Base-by-base conservation (phyloP, 2,329 filamentous ascomycete species). In the Albifimbria verrucaria region DNA sequence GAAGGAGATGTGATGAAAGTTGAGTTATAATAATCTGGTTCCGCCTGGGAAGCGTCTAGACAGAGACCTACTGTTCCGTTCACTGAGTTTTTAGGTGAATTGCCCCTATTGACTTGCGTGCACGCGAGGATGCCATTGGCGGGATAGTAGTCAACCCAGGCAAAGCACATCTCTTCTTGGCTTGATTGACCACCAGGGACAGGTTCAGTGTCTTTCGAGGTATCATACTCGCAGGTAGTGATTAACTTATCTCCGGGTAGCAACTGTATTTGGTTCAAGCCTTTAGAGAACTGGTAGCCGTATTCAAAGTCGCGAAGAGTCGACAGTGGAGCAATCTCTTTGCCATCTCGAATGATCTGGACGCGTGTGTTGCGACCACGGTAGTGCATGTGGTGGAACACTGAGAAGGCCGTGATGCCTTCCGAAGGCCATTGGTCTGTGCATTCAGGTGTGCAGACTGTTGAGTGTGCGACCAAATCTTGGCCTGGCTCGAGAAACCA, bases 111-210 rank as follows among this genome's bases (percentile, higher is more conserved):
- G 22, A 7, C 21, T 12, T 51, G 41, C 23, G 49, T 44, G 41
- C 49, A 51, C 11, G 42, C 20, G 23, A 51, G 39, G 49, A 51
- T 45, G 24, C 3, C 45, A 23, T 45, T 51, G 22, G 41, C 39
- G 6, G 49, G 49, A 23, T 51, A 51, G 49, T 51, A 51, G 49
- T 51, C 49, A 45, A 51, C 49, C 49, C 49, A 51, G 17, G 49
- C 39, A 51, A 51, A 51, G 18, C 49, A 51, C 49, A 51, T 51
- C 21, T 51, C 49, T 6, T 51, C 39, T 45, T 45, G 20, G 21
- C 49, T 51, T 45, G 49, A 26, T 10, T n/a, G 39, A 24, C 49
- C 49, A 45, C 49, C 49, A 3, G 23, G 21, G 18, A 51, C 49
- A 1, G 49, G 49, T n/a, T 51, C 49, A 2, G 39, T 45, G 49